Evolutionary conservation across 345 rosid genomes (phyloP), one percentile per base, ranked within the genome.

Genomic region (Ceriops decandra): DNA sequence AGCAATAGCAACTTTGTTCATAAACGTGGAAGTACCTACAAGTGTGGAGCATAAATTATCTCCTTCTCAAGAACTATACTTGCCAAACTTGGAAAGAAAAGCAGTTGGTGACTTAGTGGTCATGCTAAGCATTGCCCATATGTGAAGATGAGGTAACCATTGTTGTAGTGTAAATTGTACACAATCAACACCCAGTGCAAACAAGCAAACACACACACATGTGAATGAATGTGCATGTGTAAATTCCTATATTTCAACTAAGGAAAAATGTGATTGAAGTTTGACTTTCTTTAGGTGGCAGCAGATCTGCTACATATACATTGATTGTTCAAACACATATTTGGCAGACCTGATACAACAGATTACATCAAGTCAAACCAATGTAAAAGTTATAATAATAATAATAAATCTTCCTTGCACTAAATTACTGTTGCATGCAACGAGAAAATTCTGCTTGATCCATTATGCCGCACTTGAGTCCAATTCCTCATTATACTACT

Each of bases 1-100:
- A 57, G 86, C 71, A 51, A 85, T 82, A 65, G 83, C 70, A 75
- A 93, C 82, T 82, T 77, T 78, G 77, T 88, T 91, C 3, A 79
- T 16, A 63, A 91, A 87, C 52, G 76, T 68, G 60, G 71, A 66
- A 51, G 57, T 6, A 77, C 82, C 97, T 91, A 81, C 78, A 75
- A 57, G 38, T 59, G 47, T 22, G 49, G 46, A 36, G 71, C 22
- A 67, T 52, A 49, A 64, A 83, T 56, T 67, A 46, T 31, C 52
- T 63, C 57, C 75, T 27, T 62, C 20, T 27, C 36, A 28, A 56
- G 30, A 62, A 2, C 46, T 20, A 51, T 22, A 58, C 3, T 42
- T 32, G 22, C 5, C 35, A 38, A 60, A 57, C 21, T 59, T 20
- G n/a, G 56, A 31, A 64, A n/a, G 13, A 63, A 36, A 13, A 15